Evolutionary conservation across 1,284 basidiomycete species (phyloP).

Genomic region (Chalciporus sp.): DNA sequence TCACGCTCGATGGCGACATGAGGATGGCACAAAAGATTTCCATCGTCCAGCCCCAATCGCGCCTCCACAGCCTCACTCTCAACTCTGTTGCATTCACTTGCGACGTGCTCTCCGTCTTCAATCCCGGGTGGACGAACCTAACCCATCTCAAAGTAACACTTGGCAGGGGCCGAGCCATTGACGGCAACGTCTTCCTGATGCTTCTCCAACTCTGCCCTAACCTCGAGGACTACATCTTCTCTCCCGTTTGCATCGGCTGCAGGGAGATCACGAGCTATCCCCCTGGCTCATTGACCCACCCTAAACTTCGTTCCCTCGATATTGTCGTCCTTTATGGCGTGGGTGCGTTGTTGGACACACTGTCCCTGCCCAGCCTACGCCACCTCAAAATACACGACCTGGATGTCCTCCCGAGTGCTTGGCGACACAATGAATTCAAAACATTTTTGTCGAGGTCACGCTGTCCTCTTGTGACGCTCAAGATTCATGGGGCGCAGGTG

Average conservation of each 20-base stretch:
- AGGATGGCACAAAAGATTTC: constrained; percentile 2
- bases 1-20: constrained; percentile 22
- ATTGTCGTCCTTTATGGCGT: constrained; percentile 17
- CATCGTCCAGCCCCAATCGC: constrained; percentile 9
- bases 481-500: constrained; percentile 17
- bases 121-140: constrained; percentile 20
- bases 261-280: not conserved
- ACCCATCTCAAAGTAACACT: constrained; percentile 15
- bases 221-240: constrained; percentile 17
- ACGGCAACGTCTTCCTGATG: constrained; percentile 4
- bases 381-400: constrained; percentile 15
- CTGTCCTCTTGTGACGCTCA: constrained; percentile 24
- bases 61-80: constrained; percentile 15
- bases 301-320: constrained; percentile 13
- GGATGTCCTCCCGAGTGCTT: constrained; percentile 17
- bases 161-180: not conserved
- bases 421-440: constrained; percentile 17
- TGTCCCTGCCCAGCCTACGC: constrained; percentile 13
- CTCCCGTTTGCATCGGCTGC: constrained; percentile 13
- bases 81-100: not conserved
- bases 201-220: constrained; percentile 21
- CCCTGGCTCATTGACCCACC: constrained; percentile 5
- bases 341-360: constrained; percentile 9
- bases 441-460: constrained; percentile 16
- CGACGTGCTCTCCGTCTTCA: constrained; percentile 9